Evolutionary conservation across 75 land plant genomes (phyloP).

Genomic region (Picea sitchensis): DNA sequence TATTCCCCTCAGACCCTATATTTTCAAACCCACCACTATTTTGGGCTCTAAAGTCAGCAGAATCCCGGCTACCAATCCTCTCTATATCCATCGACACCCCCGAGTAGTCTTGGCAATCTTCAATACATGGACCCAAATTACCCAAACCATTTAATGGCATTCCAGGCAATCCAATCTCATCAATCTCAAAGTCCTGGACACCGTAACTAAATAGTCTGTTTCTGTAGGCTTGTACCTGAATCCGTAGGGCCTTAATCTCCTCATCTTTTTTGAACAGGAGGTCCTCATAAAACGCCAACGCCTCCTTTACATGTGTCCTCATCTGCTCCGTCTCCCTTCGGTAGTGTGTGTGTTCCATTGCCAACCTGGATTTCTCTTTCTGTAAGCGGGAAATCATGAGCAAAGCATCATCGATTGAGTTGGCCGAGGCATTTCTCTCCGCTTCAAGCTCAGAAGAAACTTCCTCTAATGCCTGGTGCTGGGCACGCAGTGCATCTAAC

Average conservation of each 20-base stretch:
- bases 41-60: not conserved
- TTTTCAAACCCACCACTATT: no score
- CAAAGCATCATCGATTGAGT: constrained; percentile 42
- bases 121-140: not conserved
- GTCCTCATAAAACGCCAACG: not conserved
- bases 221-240: not conserved
- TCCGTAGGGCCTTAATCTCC: constrained; percentile 1
- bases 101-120: not conserved
- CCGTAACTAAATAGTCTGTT: not conserved
- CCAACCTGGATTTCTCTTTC: constrained; percentile 31
- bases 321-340: constrained; percentile 29
- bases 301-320: constrained; percentile 3
- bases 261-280: not conserved
- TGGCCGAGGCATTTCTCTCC: constrained; percentile 37
- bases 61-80: not conserved
- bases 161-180: not conserved
- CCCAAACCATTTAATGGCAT: not conserved
- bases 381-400: constrained; percentile 49
- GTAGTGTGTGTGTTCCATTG: constrained; percentile 33
- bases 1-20: no score
- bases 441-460: constrained; percentile 26
- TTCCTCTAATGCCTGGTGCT: constrained; percentile 2
- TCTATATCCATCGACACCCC: not conserved
- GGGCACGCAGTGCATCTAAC: not conserved
- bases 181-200: not conserved